phyloP scores from a whole-genome alignment of 2,329 filamentous ascomycete species.

The Pleurostoma richardsiae region DNA sequence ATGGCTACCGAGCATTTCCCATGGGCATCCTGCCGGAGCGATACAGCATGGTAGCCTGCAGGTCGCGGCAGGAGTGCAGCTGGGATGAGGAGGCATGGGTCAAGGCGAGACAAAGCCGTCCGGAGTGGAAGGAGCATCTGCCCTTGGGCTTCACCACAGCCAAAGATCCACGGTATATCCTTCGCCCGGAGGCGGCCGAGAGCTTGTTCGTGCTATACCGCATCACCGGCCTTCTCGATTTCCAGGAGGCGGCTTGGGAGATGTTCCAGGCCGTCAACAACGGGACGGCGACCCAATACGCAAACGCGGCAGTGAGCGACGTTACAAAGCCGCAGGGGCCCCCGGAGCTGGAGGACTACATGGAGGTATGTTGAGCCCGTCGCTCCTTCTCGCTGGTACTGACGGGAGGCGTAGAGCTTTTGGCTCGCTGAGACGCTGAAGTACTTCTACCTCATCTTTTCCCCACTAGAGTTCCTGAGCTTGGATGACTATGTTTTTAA shows the following conservation, averaged over 20 bases:
- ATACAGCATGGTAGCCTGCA: conserved; percentile 38
- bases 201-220: conserved; percentile 48
- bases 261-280: conserved; percentile 45
- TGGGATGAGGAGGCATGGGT: conserved; percentile 30
- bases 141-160: conserved; percentile 58
- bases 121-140: conserved; percentile 19
- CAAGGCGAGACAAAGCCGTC: conserved; percentile 10
- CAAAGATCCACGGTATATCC: conserved; percentile 41
- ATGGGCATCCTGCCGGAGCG: conserved; percentile 58
- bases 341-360: conserved; percentile 30
- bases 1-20: conserved; percentile 51
- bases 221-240: conserved; percentile 39
- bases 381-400: too few species aligned
- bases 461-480: background rate
- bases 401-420: too few species aligned
- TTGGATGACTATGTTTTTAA: conserved; percentile 8
- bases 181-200: conserved; percentile 30
- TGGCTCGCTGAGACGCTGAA: too few species aligned
- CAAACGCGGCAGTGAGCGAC: conserved; percentile 42
- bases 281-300: conserved; percentile 39
- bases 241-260: conserved; percentile 46
- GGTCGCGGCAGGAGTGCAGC: conserved; percentile 31
- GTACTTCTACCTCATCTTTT: too few species aligned
- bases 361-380: too few species aligned
- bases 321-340: conserved; percentile 34